Evolutionary conservation across 1,284 basidiomycete genomes (phyloP).

Genomic region (Sporisorium reilianum): DNA sequence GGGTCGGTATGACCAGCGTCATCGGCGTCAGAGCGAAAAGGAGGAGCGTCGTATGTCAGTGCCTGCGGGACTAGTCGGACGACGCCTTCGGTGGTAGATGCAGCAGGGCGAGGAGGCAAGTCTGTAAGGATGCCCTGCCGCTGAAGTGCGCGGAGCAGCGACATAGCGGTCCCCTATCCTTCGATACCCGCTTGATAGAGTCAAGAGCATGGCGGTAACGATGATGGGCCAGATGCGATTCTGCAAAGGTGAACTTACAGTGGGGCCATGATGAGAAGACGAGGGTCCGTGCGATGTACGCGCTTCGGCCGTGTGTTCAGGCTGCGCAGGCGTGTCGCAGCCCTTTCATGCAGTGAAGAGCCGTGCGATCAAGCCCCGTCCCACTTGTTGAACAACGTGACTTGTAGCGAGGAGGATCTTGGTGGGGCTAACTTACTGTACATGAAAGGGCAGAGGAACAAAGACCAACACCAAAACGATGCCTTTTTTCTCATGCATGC

Average conservation of each 20-base stretch:
- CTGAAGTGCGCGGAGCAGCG: slow-evolving; percentile 40
- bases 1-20: not conserved
- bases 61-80: slow-evolving; percentile 12
- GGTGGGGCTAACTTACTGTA: not conserved
- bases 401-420: slow-evolving; percentile 6
- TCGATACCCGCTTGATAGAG: not conserved
- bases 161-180: slow-evolving; percentile 8
- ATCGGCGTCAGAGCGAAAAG: slow-evolving; percentile 6
- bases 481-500: not conserved
- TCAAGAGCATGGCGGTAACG: not conserved
- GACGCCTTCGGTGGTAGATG: not conserved
- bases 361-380: not conserved
- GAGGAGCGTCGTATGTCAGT: slow-evolving; percentile 10
- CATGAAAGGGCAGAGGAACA: slow-evolving; percentile 5
- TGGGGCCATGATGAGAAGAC: slow-evolving; percentile 24
- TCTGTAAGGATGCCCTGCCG: slow-evolving; percentile 31
- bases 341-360: not conserved
- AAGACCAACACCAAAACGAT: slow-evolving; percentile 4
- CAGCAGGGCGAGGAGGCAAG: slow-evolving; percentile 19
- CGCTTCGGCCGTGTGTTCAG: not conserved
- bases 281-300: slow-evolving; percentile 24
- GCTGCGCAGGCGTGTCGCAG: not conserved
- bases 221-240: not conserved
- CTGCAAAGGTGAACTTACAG: slow-evolving; percentile 24
- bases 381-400: not conserved